These are phyloP conservation scores for Hibiscus trionum DNA, from an alignment of 345 rosid genomes.

Conservation along the genomic window DNA sequence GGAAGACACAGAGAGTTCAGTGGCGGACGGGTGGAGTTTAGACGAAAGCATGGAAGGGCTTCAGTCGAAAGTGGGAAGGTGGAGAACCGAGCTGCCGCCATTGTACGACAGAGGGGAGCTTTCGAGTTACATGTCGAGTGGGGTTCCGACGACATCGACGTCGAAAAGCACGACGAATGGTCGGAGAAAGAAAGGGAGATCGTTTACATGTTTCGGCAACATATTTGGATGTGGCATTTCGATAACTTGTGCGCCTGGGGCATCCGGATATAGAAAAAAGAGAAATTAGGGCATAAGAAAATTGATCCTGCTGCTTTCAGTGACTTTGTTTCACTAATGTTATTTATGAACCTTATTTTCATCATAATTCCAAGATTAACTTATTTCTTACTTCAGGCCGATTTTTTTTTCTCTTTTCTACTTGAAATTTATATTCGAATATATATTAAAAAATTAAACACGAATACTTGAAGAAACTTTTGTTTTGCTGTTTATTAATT, in stretches of 20 bases:
- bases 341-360: too few relatives aligned
- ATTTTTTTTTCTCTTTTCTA: too few relatives aligned
- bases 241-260: background rate
- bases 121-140: background rate
- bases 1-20: background rate
- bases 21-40: background rate
- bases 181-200: background rate
- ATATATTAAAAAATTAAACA: too few relatives aligned
- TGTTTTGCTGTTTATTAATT: too few relatives aligned
- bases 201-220: background rate
- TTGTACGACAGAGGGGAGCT: background rate
- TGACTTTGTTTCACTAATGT: too few relatives aligned
- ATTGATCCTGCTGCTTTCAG: too few relatives aligned
- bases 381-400: too few relatives aligned
- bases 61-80: background rate
- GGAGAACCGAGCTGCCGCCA: background rate
- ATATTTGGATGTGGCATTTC: background rate
- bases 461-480: too few relatives aligned
- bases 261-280: background rate
- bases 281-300: background rate
- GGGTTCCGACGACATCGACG: background rate
- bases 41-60: background rate
- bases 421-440: too few relatives aligned
- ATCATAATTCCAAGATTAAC: too few relatives aligned
- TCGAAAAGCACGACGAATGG: background rate